Evolutionary conservation across 768 basidiomycete species (phyloP), one percentile per base, ranked within the genome.

Genomic region (Pleurotus pulmonarius): DNA sequence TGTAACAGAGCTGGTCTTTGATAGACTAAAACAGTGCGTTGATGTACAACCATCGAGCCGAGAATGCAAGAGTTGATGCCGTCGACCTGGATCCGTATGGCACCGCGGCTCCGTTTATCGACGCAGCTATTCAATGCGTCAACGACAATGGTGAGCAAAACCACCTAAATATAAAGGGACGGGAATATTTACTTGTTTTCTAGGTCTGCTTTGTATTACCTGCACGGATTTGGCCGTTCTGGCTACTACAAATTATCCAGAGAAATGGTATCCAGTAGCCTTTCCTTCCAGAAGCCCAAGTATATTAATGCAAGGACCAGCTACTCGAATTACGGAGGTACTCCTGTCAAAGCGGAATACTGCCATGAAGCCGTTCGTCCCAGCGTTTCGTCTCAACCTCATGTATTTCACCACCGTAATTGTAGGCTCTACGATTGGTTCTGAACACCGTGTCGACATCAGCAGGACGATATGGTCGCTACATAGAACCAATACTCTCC

Each of bases 31-130:
- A 41, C 48, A 97, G 95, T 65, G 79, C 89, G 3, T 74, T 94
- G 49, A 94, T 99, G 92, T 98, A 97, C 67, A 80, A 80, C 46
- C 94, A 94, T 65, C 86, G 94, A 39, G 76, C 83, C 25, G 86
- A 86, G 51, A 80, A 76, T 46, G 71, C 77, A 9, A 83, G 87
- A 2, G 94, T 98, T 16, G 95, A 98, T 60, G 92, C 92, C 25
- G 86, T 99, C n/a, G 97, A 99, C 68, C 81, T 99, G 24, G 97
- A 99, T 68, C 97, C 97, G 0, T 99, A 98, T 64, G 97, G 97
- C 0, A 96, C 94, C 7, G 97, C 97, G 0, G 89, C 94, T 3
- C 97, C 96, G 2, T 99, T 99, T 68, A 88, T 99, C 24, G 97
- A 99, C 63, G 88, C 88, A 18, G 94, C 96, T 0, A 86, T 99